Evolutionary conservation across 2,329 filamentous ascomycete genomes (phyloP).

Genomic region (Xylariaceae sp.): DNA sequence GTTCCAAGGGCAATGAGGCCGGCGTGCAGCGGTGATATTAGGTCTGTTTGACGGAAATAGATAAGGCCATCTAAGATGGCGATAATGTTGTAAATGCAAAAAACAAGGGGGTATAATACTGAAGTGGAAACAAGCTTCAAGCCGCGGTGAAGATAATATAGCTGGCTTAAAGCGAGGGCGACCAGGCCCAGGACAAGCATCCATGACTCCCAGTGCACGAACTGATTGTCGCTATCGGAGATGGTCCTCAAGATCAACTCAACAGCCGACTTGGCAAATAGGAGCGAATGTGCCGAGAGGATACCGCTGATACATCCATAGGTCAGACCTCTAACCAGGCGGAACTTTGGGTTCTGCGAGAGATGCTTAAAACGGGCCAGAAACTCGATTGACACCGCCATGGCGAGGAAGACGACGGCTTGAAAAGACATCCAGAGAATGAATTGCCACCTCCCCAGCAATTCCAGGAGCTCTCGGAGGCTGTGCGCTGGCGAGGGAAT

Average conservation of each 20-base stretch:
- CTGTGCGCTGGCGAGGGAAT: slow-evolving; percentile 90
- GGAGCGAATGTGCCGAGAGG: slow-evolving; percentile 83
- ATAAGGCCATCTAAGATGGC: slow-evolving; percentile 95
- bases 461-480: slow-evolving; percentile 69
- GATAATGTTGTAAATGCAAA: slow-evolving; percentile 98
- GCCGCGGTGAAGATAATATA: slow-evolving; percentile 92
- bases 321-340: slow-evolving; percentile 72
- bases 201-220: slow-evolving; percentile 94
- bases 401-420: slow-evolving; percentile 61
- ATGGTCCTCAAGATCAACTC: slow-evolving; percentile 86
- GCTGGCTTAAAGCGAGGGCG: slow-evolving; percentile 75
- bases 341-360: slow-evolving; percentile 60
- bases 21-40: slow-evolving; percentile 70
- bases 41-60: slow-evolving; percentile 86
- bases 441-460: slow-evolving; percentile 71
- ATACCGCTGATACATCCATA: slow-evolving; percentile 91
- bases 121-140: slow-evolving; percentile 93
- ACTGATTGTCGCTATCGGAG: slow-evolving; percentile 83
- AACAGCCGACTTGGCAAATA: slow-evolving; percentile 94
- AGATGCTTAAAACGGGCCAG: slow-evolving; percentile 46
- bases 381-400: slow-evolving; percentile 59
- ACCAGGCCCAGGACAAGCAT: slow-evolving; percentile 78
- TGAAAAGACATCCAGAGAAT: slow-evolving; percentile 86
- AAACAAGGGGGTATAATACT: slow-evolving; percentile 92
- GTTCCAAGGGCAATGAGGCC: slow-evolving; percentile 83